Evolutionary conservation across 768 basidiomycete genomes (phyloP), one percentile per base, ranked within the genome.

Genomic region (Collybiopsis confluens): DNA sequence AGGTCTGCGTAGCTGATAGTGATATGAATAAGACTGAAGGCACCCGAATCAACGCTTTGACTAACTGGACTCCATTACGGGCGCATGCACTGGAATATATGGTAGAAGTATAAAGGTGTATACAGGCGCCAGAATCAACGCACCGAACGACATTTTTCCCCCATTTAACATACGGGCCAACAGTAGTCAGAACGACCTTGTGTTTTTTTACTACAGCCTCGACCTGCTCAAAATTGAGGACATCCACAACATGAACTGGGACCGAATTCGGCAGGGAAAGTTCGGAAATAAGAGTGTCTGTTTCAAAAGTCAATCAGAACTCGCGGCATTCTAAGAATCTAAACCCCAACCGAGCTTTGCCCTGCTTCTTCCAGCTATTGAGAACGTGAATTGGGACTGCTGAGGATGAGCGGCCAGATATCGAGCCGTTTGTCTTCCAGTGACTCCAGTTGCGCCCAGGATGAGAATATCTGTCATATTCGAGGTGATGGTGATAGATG

Each of bases 391-490:
- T 16, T 62, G 58, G 3, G 70, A 58, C 13, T 78, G 72, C 49
- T 89, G 77, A 0, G 82, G 80, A 60, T 93, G 89, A 2, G 70
- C 58, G 1, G 74, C 68, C 26, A 97, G 80, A 68, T 93, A 91
- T 37, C 76, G 71, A 8, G 80, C 71, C 27, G 88, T 81, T 48
- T 90, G 78, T 24, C 78, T 73, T 2, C 91, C 92, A 1, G 87
- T 87, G 64, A 78, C 86, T 16, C 88, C 88, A 21, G 88, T 88
- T 7, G 88, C 89, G 3, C 89, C 90, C 33, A 88, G 74, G 41
- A 92, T 68, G 41, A 90, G 71, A 48, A 91, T 78, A 61, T 87
- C 85, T 24, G 49, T 36, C 54, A 55, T 55, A 33, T 33, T 33
- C 6, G 5, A 33, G 30, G 30, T 33, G 30, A 6, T 13, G 13